Conservation (phyloP, 179 eudicot genomes). For the Silene vulgaris region DNA sequence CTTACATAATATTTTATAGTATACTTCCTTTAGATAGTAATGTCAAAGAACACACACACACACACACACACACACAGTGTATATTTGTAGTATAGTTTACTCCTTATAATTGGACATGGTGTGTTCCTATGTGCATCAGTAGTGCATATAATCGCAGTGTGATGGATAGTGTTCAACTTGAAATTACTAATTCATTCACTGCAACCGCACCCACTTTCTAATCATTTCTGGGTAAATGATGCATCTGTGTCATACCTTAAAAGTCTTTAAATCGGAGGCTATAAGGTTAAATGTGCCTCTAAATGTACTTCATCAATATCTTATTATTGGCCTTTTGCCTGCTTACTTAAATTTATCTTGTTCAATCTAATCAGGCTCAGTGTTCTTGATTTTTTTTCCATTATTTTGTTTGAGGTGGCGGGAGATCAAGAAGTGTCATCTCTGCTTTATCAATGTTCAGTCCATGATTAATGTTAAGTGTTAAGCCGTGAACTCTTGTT, state of each 20-base stretch:
- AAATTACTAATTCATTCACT: not conserved
- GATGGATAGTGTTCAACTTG: not conserved
- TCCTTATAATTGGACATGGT: not conserved
- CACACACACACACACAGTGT: no score
- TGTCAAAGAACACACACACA: no score
- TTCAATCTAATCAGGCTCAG: not conserved
- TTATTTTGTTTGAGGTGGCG: not conserved
- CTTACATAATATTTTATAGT: not conserved
- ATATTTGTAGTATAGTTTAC: slow-evolving; percentile 5
- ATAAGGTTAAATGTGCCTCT: not conserved
- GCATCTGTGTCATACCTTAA: not conserved
- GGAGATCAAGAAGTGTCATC: not conserved
- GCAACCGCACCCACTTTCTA: not conserved
- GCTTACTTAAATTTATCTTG: not conserved
- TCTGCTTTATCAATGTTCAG: slow-evolving; percentile 7
- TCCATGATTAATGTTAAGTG: not conserved
- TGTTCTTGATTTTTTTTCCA: not conserved
- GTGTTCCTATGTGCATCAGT: not conserved
- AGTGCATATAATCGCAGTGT: not conserved
- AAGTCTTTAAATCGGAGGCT: not conserved
- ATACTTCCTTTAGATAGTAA: not conserved
- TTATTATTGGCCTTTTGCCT: not conserved
- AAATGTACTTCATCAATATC: not conserved
- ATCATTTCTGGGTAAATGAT: not conserved
- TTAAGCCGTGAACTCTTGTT: not conserved